phyloP scores from a whole-genome alignment of 257 asterid species.

The Solanum gracilifrons region DNA sequence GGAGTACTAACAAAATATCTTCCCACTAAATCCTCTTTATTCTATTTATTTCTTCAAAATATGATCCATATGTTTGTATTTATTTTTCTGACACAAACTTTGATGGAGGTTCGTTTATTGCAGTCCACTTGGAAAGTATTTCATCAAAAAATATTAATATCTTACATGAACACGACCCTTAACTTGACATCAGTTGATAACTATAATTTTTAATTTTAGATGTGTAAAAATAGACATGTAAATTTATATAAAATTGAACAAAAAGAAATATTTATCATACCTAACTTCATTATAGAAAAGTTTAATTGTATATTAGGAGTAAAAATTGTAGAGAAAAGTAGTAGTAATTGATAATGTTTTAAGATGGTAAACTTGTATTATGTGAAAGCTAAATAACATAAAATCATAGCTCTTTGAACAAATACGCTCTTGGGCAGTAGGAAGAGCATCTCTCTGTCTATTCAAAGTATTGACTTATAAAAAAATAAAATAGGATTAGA shows the following conservation, averaged over 20 bases:
- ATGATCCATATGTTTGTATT: neutral
- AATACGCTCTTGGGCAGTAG: too few species aligned
- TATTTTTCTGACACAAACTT: neutral
- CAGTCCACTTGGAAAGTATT: neutral
- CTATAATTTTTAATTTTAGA: too few species aligned
- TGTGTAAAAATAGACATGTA: too few species aligned
- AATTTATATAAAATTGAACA: too few species aligned
- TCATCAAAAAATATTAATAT: too few species aligned
- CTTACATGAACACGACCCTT: too few species aligned
- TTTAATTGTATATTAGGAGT: neutral
- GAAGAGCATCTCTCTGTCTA: too few species aligned
- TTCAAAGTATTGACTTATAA: neutral
- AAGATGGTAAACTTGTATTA: neutral
- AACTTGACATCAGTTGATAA: too few species aligned
- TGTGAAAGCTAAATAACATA: neutral
- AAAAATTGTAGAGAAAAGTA: neutral
- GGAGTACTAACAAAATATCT: neutral
- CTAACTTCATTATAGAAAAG: neutral
- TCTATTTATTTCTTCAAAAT: neutral
- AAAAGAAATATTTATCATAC: neutral
- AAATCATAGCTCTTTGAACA: neutral
- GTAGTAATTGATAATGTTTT: neutral
- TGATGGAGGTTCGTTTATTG: neutral
- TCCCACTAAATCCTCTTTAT: neutral
- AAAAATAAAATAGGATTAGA: neutral